Percentiles rank a stretch among this genome's conserved stretches.
phyloP scores from a whole-genome alignment of 768 basidiomycete species.

The Dendrothele bispora region DNA sequence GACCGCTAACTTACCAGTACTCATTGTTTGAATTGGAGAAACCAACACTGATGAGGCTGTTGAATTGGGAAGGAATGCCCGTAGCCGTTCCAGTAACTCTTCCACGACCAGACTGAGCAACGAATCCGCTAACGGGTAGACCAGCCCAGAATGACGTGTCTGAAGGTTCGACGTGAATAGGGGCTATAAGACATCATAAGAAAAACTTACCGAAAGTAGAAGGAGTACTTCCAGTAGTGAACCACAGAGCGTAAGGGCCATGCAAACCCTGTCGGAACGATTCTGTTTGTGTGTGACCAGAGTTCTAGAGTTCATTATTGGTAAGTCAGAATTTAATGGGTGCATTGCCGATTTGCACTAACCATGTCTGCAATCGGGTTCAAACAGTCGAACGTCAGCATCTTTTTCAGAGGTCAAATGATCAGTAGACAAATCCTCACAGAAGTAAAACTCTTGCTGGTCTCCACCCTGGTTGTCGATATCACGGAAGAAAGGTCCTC shows the following conservation, averaged over 20 bases:
- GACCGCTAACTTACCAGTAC: conserved; percentile 25
- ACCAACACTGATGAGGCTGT: conserved; percentile 21
- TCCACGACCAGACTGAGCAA: conserved; percentile 24
- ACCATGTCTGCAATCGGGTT: conserved; percentile 20
- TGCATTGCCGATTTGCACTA: background rate
- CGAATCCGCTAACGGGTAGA: conserved; percentile 21
- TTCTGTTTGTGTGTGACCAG: conserved; percentile 38
- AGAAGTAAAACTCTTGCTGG: conserved; percentile 36
- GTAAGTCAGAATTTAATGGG: background rate
- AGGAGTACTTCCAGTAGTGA: conserved; percentile 34
- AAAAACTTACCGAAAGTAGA: conserved; percentile 24
- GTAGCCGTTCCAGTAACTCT: conserved; percentile 29
- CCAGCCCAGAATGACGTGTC: conserved; percentile 31
- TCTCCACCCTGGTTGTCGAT: conserved; percentile 36
- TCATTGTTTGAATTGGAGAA: conserved; percentile 30
- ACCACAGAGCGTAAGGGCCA: conserved; percentile 39
- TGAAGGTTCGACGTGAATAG: conserved; percentile 1
- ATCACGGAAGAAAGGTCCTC: conserved; percentile 34
- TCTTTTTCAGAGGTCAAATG: background rate
- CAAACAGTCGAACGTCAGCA: conserved; percentile 3
- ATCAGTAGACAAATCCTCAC: conserved; percentile 17
- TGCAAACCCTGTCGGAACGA: conserved; percentile 32
- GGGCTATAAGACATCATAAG: background rate
- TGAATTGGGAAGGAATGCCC: conserved; percentile 22
- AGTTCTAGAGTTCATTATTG: conserved; percentile 22